These are phyloP conservation scores for Ambrosia hybrid DNA, from an alignment of 140 eudicot species.

Conservation along the genomic window DNA sequence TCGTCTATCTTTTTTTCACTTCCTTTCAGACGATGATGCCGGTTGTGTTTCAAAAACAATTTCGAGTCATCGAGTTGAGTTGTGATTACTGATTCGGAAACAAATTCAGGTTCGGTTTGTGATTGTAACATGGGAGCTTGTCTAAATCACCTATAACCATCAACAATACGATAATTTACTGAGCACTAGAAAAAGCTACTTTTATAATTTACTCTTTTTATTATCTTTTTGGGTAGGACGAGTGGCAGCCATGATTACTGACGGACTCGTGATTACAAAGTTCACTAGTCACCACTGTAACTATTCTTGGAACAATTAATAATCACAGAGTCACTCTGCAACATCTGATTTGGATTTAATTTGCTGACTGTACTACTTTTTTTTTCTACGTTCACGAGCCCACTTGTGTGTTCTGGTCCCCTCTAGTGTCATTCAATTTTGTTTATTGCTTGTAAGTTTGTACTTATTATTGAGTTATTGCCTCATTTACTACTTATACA, in stretches of 20 bases:
- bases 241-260: slow-evolving; percentile 8
- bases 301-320: neutral
- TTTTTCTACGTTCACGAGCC: slow-evolving; percentile 11
- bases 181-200: no score
- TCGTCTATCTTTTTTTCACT: no score
- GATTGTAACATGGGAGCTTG: neutral
- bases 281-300: neutral
- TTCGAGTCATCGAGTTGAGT: neutral
- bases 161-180: no score
- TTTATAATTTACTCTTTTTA: neutral
- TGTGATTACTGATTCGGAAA: neutral
- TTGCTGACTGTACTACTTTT: slow-evolving; percentile 2
- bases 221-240: neutral
- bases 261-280: neutral
- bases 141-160: no score
- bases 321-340: neutral
- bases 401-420: neutral
- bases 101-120: neutral
- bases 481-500: neutral
- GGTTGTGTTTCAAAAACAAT: neutral
- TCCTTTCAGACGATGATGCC: neutral
- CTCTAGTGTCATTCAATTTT: neutral
- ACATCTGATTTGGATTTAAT: neutral
- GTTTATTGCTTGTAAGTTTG: no score
- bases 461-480: no score